Percentiles rank a stretch among this genome's conserved stretches.
Evolutionary conservation across 1,284 basidiomycete species (phyloP).

Genomic region (Sanghuangporus weigelae): DNA sequence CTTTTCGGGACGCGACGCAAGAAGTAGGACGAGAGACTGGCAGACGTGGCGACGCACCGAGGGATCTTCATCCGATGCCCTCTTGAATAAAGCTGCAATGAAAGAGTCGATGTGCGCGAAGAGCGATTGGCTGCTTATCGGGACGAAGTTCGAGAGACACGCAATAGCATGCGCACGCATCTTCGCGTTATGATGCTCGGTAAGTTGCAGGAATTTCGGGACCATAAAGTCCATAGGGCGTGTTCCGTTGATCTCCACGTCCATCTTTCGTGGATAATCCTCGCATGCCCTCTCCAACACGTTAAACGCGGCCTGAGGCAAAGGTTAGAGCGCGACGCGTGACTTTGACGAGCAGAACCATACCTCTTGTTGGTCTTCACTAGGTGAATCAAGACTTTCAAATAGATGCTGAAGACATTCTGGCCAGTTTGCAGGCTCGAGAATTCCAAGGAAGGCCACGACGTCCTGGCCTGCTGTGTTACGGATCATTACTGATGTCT

Average conservation of each 20-base stretch:
- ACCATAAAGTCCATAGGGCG: slow-evolving; percentile 92
- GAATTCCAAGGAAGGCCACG: slow-evolving; percentile 77
- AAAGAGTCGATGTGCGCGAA: slow-evolving; percentile 90
- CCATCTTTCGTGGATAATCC: slow-evolving; percentile 94
- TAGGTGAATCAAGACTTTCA: slow-evolving; percentile 67
- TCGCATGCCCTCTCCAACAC: slow-evolving; percentile 95
- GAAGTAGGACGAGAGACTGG: slow-evolving; percentile 89
- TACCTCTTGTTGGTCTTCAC: slow-evolving; percentile 81
- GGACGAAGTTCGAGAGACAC: slow-evolving; percentile 91
- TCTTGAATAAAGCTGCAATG: slow-evolving; percentile 90
- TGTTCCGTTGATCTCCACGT: slow-evolving; percentile 85
- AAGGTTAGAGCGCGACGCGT: background rate
- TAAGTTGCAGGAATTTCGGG: slow-evolving; percentile 86
- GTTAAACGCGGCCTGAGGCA: slow-evolving; percentile 82
- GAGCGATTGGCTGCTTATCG: slow-evolving; percentile 77
- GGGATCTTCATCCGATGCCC: slow-evolving; percentile 90
- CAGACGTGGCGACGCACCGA: slow-evolving; percentile 94
- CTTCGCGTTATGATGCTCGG: slow-evolving; percentile 79
- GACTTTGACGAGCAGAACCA: slow-evolving; percentile 28
- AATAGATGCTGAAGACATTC: slow-evolving; percentile 85
- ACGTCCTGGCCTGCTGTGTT: slow-evolving; percentile 91
- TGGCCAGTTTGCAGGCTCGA: slow-evolving; percentile 89
- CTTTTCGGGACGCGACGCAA: slow-evolving; percentile 92
- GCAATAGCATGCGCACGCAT: slow-evolving; percentile 94
- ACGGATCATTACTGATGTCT: slow-evolving; percentile 79